A percentile compares a stretch with the other conserved stretches of the same genome.
Evolutionary conservation across 1,284 basidiomycete genomes (phyloP).

Genomic region (Psilocybe mexicana): DNA sequence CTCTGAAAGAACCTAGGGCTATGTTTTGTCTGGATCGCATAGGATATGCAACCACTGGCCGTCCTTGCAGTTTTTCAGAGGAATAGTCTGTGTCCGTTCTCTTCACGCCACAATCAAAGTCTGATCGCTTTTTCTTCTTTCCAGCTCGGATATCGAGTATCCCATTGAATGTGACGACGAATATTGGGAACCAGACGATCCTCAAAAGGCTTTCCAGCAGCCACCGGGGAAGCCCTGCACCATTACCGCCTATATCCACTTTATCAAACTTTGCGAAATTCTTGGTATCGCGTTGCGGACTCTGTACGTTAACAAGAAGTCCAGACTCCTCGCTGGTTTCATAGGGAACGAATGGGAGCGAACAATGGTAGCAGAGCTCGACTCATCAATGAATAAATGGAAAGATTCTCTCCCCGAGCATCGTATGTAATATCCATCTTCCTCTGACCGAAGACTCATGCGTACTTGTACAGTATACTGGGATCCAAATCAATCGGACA

Average conservation of each 20-base stretch:
- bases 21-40: constrained; percentile 60
- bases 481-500: constrained; percentile 56
- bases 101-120: not conserved
- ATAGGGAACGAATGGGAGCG: constrained; percentile 52
- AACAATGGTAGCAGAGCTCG: constrained; percentile 59
- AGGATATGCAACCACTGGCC: constrained; percentile 66
- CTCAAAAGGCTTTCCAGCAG: constrained; percentile 44
- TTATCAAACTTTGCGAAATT: constrained; percentile 59
- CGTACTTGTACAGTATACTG: constrained; percentile 51
- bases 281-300: constrained; percentile 56
- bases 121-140: constrained; percentile 2
- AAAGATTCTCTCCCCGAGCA: constrained; percentile 57
- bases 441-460: not conserved
- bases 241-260: constrained; percentile 50
- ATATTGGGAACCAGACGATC: constrained; percentile 54
- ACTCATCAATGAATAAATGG: constrained; percentile 66
- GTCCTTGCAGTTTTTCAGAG: constrained; percentile 74
- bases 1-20: constrained; percentile 39
- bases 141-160: constrained; percentile 65
- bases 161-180: constrained; percentile 74
- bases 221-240: constrained; percentile 49
- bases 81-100: constrained; percentile 59
- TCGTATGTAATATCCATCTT: constrained; percentile 21
- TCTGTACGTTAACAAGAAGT: constrained; percentile 50
- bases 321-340: constrained; percentile 50